Evolutionary conservation across 257 asterid species (phyloP).

Genomic region (Petrea volubilis): DNA sequence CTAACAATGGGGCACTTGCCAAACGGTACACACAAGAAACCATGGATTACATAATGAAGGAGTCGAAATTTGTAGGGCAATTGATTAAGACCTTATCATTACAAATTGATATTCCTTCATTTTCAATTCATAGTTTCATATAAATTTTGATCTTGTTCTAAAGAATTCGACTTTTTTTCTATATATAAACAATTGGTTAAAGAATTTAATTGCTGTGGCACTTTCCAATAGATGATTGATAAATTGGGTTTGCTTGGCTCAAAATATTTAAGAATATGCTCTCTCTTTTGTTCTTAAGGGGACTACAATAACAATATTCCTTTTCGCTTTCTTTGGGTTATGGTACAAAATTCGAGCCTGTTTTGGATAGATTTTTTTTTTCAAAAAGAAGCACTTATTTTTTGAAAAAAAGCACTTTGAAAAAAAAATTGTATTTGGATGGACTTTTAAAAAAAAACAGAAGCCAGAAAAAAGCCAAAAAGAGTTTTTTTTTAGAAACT

Average conservation of each 20-base stretch:
- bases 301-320: background rate
- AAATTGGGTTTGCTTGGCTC: background rate
- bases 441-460: too few species aligned
- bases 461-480: too few species aligned
- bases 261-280: background rate
- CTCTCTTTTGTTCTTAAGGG: background rate
- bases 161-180: background rate
- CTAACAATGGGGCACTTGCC: constrained; percentile 6
- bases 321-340: background rate
- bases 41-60: background rate
- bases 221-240: background rate
- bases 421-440: too few species aligned
- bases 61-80: background rate
- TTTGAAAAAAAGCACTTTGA: too few species aligned
- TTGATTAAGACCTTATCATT: background rate
- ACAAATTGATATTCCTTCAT: constrained; percentile 11
- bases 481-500: too few species aligned
- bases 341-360: background rate
- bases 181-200: background rate
- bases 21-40: constrained; percentile 9
- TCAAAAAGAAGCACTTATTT: too few species aligned
- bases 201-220: background rate
- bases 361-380: too few species aligned
- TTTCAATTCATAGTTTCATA: background rate
- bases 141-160: too few species aligned